phyloP scores from a whole-genome alignment of 2,329 filamentous ascomycete species.

The Alternaria panax region DNA sequence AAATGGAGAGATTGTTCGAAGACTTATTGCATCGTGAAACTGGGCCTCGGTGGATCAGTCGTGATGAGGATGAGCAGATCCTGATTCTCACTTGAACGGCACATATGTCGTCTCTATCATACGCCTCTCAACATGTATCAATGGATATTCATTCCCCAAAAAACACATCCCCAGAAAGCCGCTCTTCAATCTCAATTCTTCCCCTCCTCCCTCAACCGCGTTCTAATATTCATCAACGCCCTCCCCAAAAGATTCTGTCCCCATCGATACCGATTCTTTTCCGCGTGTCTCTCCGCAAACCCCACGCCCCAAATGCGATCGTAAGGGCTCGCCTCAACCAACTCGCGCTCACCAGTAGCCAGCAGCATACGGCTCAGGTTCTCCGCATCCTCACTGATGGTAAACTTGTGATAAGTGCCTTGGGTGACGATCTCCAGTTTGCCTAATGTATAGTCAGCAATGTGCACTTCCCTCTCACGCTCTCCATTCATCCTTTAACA shows the following conservation, averaged over 20 bases:
- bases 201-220: constrained; percentile 56
- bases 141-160: neutral
- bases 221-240: constrained; percentile 67
- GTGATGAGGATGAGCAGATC: fast-evolving
- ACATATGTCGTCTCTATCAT: fast-evolving
- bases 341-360: constrained; percentile 64
- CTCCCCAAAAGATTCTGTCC: constrained; percentile 71
- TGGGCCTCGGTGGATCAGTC: neutral
- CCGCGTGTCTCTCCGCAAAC: constrained; percentile 61
- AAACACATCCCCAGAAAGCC: neutral
- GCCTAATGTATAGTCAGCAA: neutral
- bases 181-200: neutral
- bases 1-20: neutral
- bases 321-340: constrained; percentile 62
- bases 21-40: neutral
- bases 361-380: neutral
- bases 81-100: neutral
- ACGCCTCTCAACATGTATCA: neutral
- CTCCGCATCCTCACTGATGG: neutral
- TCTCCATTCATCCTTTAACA: too few species aligned
- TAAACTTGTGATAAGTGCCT: neutral
- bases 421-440: neutral
- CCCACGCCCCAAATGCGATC: constrained; percentile 74
- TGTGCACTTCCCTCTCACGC: too few species aligned
- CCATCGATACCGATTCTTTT: constrained; percentile 60